phyloP scores from a whole-genome alignment of 2,329 filamentous ascomycete species.

The Colletotrichum falcatum region DNA sequence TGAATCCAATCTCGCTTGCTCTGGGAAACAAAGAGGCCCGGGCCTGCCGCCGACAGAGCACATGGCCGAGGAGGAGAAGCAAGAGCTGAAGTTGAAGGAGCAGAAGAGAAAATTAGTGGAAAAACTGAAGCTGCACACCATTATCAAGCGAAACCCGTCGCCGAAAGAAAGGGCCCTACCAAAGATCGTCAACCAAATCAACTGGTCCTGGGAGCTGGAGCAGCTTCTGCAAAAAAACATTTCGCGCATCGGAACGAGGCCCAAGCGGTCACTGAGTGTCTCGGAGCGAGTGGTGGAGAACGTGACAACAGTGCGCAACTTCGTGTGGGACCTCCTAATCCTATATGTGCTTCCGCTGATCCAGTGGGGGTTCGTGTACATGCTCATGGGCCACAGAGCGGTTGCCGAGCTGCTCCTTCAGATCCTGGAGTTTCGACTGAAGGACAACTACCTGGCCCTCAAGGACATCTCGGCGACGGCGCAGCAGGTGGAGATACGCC shows the following conservation, averaged over 20 bases:
- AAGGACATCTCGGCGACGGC: slow-evolving; percentile 97
- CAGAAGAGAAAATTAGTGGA: slow-evolving; percentile 78
- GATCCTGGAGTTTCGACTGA: slow-evolving; percentile 85
- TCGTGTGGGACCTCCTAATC: slow-evolving; percentile 78
- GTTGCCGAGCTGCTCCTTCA: slow-evolving; percentile 82
- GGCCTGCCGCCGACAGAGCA: slow-evolving; percentile 52
- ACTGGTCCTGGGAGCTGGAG: slow-evolving; percentile 93
- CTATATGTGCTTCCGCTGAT: slow-evolving; percentile 84
- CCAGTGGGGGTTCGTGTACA: slow-evolving; percentile 78
- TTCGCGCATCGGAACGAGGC: slow-evolving; percentile 82
- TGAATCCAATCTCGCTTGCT: slow-evolving; percentile 88
- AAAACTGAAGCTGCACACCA: slow-evolving; percentile 89
- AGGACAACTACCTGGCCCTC: slow-evolving; percentile 82
- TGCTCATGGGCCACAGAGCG: slow-evolving; percentile 82
- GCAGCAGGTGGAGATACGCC: slow-evolving; percentile 95
- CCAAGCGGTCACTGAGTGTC: slow-evolving; percentile 88
- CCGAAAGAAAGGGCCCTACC: slow-evolving; percentile 85
- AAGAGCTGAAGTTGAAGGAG: slow-evolving; percentile 68
- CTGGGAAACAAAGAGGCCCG: slow-evolving; percentile 76
- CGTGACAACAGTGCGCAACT: slow-evolving; percentile 85
- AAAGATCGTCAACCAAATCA: slow-evolving; percentile 91
- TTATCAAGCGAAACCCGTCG: slow-evolving; percentile 80
- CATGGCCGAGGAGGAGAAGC: slow-evolving; percentile 79
- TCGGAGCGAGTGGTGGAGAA: slow-evolving; percentile 95
- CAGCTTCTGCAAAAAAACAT: slow-evolving; percentile 90